Evolutionary conservation across 108 stramenopile genomes (phyloP).

Genomic region (Skeletonema grethae): DNA sequence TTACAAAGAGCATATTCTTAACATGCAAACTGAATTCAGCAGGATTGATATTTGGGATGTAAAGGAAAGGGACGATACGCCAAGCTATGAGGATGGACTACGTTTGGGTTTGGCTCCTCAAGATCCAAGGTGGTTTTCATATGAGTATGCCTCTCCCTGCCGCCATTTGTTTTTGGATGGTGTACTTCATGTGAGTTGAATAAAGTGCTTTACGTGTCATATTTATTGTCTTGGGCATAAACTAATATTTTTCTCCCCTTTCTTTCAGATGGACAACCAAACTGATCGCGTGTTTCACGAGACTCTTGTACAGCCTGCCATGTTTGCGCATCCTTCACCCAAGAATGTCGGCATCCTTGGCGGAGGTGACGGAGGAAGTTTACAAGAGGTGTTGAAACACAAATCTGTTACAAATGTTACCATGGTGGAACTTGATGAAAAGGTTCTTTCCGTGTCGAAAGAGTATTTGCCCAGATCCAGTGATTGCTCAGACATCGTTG

Average conservation of each 20-base stretch:
- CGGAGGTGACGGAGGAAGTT: conserved; percentile 89
- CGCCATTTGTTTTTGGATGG: conserved; percentile 78
- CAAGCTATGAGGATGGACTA: conserved; percentile 66
- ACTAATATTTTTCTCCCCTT: neutral
- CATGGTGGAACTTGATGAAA: conserved; percentile 87
- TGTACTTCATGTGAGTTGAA: conserved; percentile 43
- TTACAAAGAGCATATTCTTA: conserved; percentile 54
- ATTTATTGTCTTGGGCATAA: neutral
- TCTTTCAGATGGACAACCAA: conserved; percentile 48
- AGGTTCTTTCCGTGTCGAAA: conserved; percentile 68
- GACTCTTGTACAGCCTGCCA: conserved; percentile 90
- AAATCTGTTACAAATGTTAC: conserved; percentile 79
- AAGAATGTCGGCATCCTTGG: conserved; percentile 86
- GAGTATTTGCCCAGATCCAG: conserved; percentile 67
- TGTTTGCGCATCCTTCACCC: conserved; percentile 87
- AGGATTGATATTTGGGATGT: conserved; percentile 88
- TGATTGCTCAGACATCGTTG: conserved; percentile 71
- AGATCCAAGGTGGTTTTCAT: conserved; percentile 76
- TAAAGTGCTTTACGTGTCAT: neutral
- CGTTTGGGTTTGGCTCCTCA: conserved; percentile 59
- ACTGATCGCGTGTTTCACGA: conserved; percentile 87
- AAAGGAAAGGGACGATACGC: conserved; percentile 66
- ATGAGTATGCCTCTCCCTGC: conserved; percentile 63
- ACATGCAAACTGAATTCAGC: conserved; percentile 45
- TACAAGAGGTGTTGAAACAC: conserved; percentile 89